These are phyloP conservation scores for Pachysandra terminalis DNA, from an alignment of 164 flowering plant species.

Conservation along the genomic window DNA sequence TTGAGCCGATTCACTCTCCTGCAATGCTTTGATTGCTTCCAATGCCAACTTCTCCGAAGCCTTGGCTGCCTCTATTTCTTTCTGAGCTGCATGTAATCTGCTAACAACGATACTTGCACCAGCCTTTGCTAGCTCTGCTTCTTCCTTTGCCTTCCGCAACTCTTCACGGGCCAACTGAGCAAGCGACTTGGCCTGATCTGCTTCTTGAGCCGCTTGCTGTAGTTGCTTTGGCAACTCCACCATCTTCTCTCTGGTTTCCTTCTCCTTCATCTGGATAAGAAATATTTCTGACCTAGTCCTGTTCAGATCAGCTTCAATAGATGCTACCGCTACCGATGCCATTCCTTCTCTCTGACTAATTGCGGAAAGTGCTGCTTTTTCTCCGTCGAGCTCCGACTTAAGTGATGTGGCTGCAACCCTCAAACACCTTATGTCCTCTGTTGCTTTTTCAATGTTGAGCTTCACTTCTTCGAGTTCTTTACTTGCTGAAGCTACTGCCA, in stretches of 20 bases:
- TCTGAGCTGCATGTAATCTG: conserved; percentile 64
- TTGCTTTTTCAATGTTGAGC: conserved; percentile 67
- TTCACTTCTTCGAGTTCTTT: conserved; percentile 83
- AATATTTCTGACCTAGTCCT: conserved; percentile 51
- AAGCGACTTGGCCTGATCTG: conserved; percentile 60
- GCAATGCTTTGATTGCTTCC: conserved; percentile 82
- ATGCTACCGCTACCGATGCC: conserved; percentile 72
- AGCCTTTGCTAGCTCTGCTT: conserved; percentile 78
- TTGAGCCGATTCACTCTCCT: conserved; percentile 67
- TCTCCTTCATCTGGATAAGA: conserved; percentile 60
- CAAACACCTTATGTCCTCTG: conserved; percentile 54
- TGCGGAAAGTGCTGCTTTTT: conserved; percentile 55
- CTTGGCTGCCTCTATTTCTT: conserved; percentile 86
- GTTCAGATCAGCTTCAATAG: conserved; percentile 81
- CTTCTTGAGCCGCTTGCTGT: conserved; percentile 69
- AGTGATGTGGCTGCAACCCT: conserved; percentile 71
- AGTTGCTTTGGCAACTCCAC: conserved; percentile 70
- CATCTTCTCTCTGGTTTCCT: conserved; percentile 69
- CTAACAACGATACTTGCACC: conserved; percentile 60
- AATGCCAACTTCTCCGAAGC: conserved; percentile 81
- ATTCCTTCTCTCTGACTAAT: conserved; percentile 83
- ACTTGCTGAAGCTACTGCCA: conserved; percentile 52
- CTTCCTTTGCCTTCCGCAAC: conserved; percentile 65
- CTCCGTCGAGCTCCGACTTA: conserved; percentile 59
- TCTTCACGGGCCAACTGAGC: conserved; percentile 59